phyloP scores from a whole-genome alignment of 2,329 filamentous ascomycete genomes.

The Ilyonectria destructans region DNA sequence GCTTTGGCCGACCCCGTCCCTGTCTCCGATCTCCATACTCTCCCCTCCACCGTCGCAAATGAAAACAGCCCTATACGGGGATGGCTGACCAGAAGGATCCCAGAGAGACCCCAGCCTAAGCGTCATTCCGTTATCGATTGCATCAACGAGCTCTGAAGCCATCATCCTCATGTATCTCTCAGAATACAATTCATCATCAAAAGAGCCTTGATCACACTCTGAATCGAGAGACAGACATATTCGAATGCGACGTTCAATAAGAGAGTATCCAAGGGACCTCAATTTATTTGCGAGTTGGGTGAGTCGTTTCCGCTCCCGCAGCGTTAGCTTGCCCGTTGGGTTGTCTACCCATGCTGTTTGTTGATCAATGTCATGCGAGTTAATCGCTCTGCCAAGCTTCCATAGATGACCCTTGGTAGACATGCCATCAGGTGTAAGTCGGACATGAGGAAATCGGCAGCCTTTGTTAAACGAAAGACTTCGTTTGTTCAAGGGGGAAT shows the following conservation, averaged over 20 bases:
- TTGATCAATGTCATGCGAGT: constrained; percentile 28
- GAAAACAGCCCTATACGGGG: constrained; percentile 37
- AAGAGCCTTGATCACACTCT: constrained; percentile 20
- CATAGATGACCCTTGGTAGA: constrained; percentile 47
- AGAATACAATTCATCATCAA: constrained; percentile 31
- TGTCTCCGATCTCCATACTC: too few species aligned
- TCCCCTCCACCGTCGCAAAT: constrained; percentile 12
- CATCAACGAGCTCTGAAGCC: constrained; percentile 38
- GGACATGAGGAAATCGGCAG: constrained; percentile 44
- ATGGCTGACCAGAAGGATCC: neutral
- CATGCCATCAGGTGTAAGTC: constrained; percentile 37
- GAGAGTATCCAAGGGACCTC: constrained; percentile 23
- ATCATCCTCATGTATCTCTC: constrained; percentile 38
- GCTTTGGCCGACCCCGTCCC: neutral
- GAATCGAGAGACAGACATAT: neutral
- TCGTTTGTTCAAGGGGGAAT: constrained; percentile 29
- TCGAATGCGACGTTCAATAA: constrained; percentile 3
- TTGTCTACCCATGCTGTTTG: neutral
- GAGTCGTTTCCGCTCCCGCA: constrained; percentile 35
- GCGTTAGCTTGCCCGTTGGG: constrained; percentile 24
- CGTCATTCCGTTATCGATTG: constrained; percentile 34
- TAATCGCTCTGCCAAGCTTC: constrained; percentile 41
- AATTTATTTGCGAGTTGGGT: constrained; percentile 23
- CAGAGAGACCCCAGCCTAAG: constrained; percentile 40
- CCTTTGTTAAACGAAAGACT: constrained; percentile 48